Conservation (phyloP, 2,329 filamentous ascomycete genomes). For the Phaeosphaeriaceae sp. region DNA sequence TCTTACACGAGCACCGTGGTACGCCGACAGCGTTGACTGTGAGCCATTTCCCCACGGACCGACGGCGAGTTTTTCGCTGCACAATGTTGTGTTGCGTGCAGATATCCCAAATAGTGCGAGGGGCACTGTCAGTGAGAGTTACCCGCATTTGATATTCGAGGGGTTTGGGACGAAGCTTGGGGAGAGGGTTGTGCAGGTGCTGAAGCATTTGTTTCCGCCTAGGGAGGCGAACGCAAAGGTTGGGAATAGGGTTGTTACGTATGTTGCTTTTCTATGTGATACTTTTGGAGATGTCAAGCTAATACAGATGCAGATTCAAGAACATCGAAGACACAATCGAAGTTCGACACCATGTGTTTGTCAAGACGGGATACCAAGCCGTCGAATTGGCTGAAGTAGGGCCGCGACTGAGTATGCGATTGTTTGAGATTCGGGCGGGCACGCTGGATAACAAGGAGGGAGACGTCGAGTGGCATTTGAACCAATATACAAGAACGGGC, state of each 20-base stretch:
- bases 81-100: conserved; percentile 90
- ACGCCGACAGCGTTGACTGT: conserved; percentile 89
- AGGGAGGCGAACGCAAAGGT: conserved; percentile 79
- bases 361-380: conserved; percentile 86
- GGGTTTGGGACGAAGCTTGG: conserved; percentile 85
- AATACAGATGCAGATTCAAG: conserved; percentile 55
- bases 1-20: conserved; percentile 82
- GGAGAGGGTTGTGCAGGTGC: conserved; percentile 80
- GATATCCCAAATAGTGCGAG: conserved; percentile 89
- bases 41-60: conserved; percentile 89
- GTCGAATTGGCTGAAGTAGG: conserved; percentile 62
- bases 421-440: conserved; percentile 90
- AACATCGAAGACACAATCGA: conserved; percentile 90
- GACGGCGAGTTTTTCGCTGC: conserved; percentile 83
- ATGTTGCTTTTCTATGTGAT: conserved; percentile 55
- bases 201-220: conserved; percentile 94
- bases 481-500: conserved; percentile 91
- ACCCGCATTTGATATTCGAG: conserved; percentile 95
- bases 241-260: conserved; percentile 84
- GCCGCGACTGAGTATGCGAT: conserved; percentile 94
- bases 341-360: conserved; percentile 91
- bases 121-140: conserved; percentile 89
- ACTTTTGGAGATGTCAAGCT: not conserved
- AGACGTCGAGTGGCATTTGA: conserved; percentile 95
- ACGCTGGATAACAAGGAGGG: conserved; percentile 94